Evolutionary conservation across 441 rosid species (phyloP), one percentile per base, ranked within the genome.

Genomic region (Flueggea neowawraea): DNA sequence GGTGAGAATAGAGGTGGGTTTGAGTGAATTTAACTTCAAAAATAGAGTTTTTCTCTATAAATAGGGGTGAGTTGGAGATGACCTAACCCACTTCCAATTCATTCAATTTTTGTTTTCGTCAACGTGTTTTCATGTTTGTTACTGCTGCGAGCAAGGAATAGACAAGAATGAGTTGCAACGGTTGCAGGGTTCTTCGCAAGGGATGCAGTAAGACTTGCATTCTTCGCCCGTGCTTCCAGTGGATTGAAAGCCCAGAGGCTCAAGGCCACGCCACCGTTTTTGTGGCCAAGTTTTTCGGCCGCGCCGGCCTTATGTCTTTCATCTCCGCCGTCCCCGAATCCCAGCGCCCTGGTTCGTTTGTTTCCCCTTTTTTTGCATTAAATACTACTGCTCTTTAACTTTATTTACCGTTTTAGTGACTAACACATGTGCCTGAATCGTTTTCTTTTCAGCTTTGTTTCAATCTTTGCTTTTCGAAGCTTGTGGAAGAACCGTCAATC

Each of bases 221-320:
- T 61, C 65, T 85, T 11, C 72, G 82, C 32, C 86, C 90, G 13
- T 85, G 88, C 57, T 79, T 85, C 9, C 80, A 78, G 44, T 82
- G 86, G 90, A 80, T 85, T 56, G 78, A 69, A 14, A 74, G 75
- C 55, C 64, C 90, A 4, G 86, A 82, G 33, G 63, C 85, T 14
- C 88, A 85, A 67, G 86, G 83, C 74, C 78, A 80, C 63, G 90
- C 88, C 47, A 85, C 88, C 22, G 77, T 85, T 43, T 85, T 85
- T 76, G 83, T 85, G 12, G 87, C 90, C 73, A 85, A 85, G 66
- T 85, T 82, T 69, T 85, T 81, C 48, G 90, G 90, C 75, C 90
- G 90, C 8, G 85, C 90, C 16, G 90, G 85, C 39, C 85, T 85
- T 53, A 66, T 82, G 79, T 79, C 84, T 52, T 81, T 82, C 68